These are phyloP conservation scores for Lithospermum erythrorhizon DNA, from an alignment of 257 asterid genomes.

Conservation along the genomic window DNA sequence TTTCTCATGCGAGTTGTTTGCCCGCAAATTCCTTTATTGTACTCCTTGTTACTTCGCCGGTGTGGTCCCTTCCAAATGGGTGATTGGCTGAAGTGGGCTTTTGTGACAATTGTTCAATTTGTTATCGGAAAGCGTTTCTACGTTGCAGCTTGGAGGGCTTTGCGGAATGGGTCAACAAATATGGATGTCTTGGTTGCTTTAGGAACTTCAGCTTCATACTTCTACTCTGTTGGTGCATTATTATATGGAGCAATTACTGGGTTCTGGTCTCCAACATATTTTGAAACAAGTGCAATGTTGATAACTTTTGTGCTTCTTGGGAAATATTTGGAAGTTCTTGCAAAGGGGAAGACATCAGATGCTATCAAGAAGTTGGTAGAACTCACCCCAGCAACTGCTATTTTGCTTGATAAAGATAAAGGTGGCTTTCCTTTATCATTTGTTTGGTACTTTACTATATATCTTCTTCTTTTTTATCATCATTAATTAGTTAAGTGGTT, in stretches of 20 bases:
- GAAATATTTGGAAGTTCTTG: slow-evolving; percentile 84
- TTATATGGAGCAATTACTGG: slow-evolving; percentile 90
- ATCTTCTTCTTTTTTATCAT: neutral
- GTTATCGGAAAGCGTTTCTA: slow-evolving; percentile 92
- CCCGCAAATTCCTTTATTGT: slow-evolving; percentile 80
- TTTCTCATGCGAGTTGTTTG: slow-evolving; percentile 80
- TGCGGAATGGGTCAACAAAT: slow-evolving; percentile 89
- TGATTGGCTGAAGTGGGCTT: slow-evolving; percentile 93
- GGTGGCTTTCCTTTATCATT: slow-evolving; percentile 26
- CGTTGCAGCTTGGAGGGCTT: slow-evolving; percentile 95
- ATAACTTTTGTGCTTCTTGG: slow-evolving; percentile 93
- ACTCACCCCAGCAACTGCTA: slow-evolving; percentile 90
- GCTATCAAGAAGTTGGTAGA: slow-evolving; percentile 95
- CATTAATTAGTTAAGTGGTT: no score
- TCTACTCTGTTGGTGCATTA: slow-evolving; percentile 81
- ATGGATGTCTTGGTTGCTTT: slow-evolving; percentile 97
- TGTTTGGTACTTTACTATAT: neutral
- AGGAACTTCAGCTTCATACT: slow-evolving; percentile 96
- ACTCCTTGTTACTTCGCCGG: slow-evolving; percentile 66
- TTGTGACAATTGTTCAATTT: slow-evolving; percentile 81
- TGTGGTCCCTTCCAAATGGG: slow-evolving; percentile 99
- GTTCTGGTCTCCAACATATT: slow-evolving; percentile 85
- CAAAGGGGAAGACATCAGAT: slow-evolving; percentile 96
- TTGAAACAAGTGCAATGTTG: slow-evolving; percentile 97
- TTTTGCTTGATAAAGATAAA: slow-evolving; percentile 56